phyloP scores from a whole-genome alignment of 192 early-diverging fungal species.

The Globomyces pollinis-pini region DNA sequence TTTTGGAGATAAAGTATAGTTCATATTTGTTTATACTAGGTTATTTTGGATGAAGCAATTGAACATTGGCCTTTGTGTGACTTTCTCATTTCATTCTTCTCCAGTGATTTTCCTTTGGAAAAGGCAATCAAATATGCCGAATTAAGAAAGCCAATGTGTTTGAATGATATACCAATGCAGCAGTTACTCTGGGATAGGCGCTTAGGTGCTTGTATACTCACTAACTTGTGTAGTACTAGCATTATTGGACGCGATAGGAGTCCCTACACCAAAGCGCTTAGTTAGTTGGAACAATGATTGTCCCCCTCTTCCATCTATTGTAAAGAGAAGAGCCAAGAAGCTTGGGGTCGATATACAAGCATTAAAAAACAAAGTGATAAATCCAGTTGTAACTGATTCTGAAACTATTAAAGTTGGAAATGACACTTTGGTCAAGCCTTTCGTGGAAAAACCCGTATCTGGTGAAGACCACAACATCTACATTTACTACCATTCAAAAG shows the following conservation, averaged over 20 bases:
- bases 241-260: conserved; percentile 69
- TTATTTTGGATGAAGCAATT: conserved; percentile 87
- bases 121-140: conserved; percentile 88
- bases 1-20: conserved; percentile 98
- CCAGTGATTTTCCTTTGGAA: conserved; percentile 80
- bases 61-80: conserved; percentile 90
- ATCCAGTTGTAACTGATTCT: conserved; percentile 16
- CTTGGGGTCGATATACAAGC: conserved; percentile 19
- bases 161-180: conserved; percentile 89
- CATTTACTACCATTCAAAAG: conserved; percentile 78
- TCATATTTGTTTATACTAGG: conserved; percentile 95
- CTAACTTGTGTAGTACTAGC: conserved; percentile 50
- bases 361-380: not conserved
- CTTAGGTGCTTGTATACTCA: conserved; percentile 28
- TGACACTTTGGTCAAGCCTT: conserved; percentile 74
- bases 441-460: conserved; percentile 95
- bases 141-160: conserved; percentile 74
- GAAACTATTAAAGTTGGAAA: conserved; percentile 50
- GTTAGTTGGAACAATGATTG: conserved; percentile 65
- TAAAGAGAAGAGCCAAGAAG: conserved; percentile 47
- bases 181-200: conserved; percentile 82
- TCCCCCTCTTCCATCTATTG: conserved; percentile 43
- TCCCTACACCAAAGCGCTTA: conserved; percentile 73
- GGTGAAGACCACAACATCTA: conserved; percentile 96
- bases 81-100: conserved; percentile 96